These are phyloP conservation scores for Aureobasidium lini DNA, from an alignment of 2,329 filamentous ascomycete species.

Conservation along the genomic window DNA sequence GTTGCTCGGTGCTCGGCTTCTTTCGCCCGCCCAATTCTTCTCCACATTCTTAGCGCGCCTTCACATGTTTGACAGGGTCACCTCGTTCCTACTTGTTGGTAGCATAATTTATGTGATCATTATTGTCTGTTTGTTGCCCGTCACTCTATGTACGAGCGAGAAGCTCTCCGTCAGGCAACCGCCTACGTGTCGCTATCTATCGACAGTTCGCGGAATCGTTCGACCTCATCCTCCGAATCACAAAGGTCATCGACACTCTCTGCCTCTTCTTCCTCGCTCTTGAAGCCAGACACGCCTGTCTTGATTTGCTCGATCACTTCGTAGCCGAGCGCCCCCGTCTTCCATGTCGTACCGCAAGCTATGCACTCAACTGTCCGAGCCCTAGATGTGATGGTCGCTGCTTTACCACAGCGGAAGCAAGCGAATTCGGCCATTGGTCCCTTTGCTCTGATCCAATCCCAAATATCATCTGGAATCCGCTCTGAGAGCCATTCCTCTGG, in stretches of 20 bases:
- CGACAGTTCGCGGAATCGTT: background rate
- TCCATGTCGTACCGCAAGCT: constrained; percentile 29
- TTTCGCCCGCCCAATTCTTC: background rate
- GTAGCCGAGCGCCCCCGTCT: constrained; percentile 33
- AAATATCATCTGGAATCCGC: constrained; percentile 35
- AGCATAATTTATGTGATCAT: background rate
- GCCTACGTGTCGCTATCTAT: background rate
- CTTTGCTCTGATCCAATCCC: constrained; percentile 4
- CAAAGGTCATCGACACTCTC: background rate
- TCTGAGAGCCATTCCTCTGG: constrained; percentile 33
- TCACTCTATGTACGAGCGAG: background rate
- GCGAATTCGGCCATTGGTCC: background rate
- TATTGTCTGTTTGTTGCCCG: background rate
- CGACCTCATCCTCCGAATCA: background rate
- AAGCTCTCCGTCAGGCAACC: background rate
- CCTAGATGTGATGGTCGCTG: constrained; percentile 18
- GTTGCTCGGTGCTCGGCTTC: background rate
- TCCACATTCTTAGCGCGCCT: background rate
- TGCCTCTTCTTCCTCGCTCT: background rate
- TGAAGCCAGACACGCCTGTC: background rate
- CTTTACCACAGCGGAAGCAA: constrained; percentile 34
- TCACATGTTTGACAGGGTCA: constrained; percentile 6
- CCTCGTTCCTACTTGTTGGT: background rate
- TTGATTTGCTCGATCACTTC: constrained; percentile 19
- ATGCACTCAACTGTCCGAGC: constrained; percentile 24